Conservation (phyloP, 345 rosid species). For the Citrus cavaleriei region DNA sequence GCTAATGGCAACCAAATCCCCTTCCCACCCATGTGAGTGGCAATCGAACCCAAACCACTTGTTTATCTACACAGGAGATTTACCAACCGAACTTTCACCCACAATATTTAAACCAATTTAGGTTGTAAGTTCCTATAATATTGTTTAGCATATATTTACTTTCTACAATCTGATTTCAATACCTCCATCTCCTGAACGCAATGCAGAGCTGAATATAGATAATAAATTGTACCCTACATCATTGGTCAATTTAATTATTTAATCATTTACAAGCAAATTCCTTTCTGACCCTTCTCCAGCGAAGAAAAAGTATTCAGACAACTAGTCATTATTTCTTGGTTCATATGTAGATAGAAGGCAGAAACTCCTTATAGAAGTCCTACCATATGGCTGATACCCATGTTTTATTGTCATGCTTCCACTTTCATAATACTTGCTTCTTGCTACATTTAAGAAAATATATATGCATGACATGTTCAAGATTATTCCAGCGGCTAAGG, state of each 20-base stretch:
- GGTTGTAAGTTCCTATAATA: not conserved
- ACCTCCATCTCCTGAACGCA: not conserved
- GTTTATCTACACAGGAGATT: too few relatives aligned
- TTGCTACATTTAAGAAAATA: not conserved
- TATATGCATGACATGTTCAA: not conserved
- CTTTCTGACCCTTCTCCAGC: not conserved
- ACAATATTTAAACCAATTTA: too few relatives aligned
- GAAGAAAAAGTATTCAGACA: not conserved
- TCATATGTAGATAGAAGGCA: not conserved
- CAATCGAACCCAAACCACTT: too few relatives aligned
- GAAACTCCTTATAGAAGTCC: not conserved
- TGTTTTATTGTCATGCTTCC: not conserved
- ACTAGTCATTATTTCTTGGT: not conserved
- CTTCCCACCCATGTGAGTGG: too few relatives aligned
- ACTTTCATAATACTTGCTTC: not conserved
- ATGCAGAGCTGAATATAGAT: not conserved
- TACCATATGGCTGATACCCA: not conserved
- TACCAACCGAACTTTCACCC: too few relatives aligned
- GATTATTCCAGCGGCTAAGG: constrained; percentile 1
- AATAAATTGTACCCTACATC: constrained; percentile 5
- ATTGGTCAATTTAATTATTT: not conserved
- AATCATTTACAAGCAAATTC: not conserved
- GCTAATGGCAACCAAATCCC: too few relatives aligned
- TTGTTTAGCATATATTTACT: not conserved
- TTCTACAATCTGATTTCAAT: not conserved